These are phyloP conservation scores for Cryphonectria carpinicola DNA, from an alignment of 2,329 filamentous ascomycete genomes.

Conservation along the genomic window DNA sequence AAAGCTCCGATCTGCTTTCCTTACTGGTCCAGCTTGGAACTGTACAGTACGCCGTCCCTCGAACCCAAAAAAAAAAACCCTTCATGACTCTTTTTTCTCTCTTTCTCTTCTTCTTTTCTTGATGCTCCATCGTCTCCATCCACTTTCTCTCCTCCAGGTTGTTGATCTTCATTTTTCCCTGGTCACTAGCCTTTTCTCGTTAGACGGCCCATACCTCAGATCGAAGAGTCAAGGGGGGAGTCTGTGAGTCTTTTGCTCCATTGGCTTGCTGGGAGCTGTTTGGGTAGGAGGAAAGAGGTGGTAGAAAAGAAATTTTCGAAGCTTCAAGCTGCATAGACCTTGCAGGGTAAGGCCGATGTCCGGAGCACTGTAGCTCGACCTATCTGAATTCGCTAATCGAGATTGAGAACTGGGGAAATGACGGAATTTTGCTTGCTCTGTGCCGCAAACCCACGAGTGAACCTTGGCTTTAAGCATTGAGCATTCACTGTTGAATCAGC, in stretches of 20 bases:
- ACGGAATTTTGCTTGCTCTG: constrained; percentile 3
- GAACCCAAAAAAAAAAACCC: neutral
- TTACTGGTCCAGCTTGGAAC: neutral
- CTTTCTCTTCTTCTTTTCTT: no score
- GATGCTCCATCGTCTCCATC: neutral
- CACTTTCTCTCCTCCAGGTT: neutral
- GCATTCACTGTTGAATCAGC: no score
- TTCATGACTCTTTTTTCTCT: neutral
- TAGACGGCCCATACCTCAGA: neutral
- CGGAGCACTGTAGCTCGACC: constrained; percentile 4
- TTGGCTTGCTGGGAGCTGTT: neutral
- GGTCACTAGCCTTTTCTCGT: neutral
- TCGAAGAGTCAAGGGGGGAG: neutral
- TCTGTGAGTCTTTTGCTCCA: neutral
- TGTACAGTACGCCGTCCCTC: neutral
- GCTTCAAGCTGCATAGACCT: neutral
- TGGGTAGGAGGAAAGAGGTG: neutral
- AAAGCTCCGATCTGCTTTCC: constrained; percentile 8
- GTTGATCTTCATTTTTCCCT: constrained; percentile 10
- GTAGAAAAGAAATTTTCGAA: neutral
- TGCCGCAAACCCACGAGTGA: neutral
- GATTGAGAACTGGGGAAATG: constrained; percentile 23
- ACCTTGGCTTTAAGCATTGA: neutral
- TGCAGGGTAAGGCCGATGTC: constrained; percentile 8
- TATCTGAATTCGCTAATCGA: constrained; percentile 20